phyloP scores from a whole-genome alignment of 768 basidiomycete genomes.

The Boletus reticulatus region DNA sequence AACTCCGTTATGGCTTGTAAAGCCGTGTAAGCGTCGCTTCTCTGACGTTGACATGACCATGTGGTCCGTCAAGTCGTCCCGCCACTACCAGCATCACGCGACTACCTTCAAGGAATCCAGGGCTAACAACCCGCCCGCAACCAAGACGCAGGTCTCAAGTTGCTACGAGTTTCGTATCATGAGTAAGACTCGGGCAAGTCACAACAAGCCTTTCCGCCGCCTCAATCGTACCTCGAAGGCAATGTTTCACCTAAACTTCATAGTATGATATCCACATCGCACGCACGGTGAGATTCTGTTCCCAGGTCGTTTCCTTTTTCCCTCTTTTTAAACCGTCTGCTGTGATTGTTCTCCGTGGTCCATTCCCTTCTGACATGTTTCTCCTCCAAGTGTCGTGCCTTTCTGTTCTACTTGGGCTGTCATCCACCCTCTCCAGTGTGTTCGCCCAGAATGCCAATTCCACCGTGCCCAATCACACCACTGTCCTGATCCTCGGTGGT shows the following conservation, averaged over 20 bases:
- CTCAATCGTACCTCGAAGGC: not conserved
- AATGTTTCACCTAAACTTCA: not conserved
- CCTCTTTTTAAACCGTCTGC: not conserved
- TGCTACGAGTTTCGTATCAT: no score
- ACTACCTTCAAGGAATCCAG: no score
- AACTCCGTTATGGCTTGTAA: no score
- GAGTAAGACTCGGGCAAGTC: no score
- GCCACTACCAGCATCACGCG: no score
- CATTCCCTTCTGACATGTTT: constrained; percentile 12
- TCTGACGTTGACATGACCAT: no score
- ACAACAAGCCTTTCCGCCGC: no score
- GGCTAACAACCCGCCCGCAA: no score
- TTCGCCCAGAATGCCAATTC: constrained; percentile 14
- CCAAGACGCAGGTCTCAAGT: no score
- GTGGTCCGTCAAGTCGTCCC: no score
- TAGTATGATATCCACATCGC: not conserved
- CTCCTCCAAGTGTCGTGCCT: not conserved
- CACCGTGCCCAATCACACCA: constrained; percentile 18
- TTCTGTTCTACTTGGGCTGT: constrained; percentile 4
- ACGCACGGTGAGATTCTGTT: not conserved
- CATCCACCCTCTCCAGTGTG: not conserved
- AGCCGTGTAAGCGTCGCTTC: no score
- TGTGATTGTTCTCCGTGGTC: not conserved
- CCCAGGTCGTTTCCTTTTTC: no score
- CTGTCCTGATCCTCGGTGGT: constrained; percentile 61